Evolutionary conservation across 1,139 yeast species (phyloP), one percentile per base, ranked within the genome.

Genomic region (Wickerhamiella infanticola): DNA sequence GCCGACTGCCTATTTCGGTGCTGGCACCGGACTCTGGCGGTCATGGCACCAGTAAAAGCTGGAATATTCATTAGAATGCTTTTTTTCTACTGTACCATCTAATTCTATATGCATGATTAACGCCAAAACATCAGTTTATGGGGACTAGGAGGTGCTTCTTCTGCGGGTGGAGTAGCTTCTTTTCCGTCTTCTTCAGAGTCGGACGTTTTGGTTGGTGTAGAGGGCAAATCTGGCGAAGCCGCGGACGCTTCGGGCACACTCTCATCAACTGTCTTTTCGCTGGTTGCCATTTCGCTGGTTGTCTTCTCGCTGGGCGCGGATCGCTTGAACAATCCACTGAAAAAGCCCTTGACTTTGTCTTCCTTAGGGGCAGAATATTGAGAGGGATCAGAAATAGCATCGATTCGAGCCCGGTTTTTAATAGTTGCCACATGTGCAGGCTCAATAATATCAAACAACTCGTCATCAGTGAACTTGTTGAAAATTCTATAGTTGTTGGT

Each of bases 401-500:
- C 49, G 3, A 46, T 37, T n/a, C 49, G 43, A 24, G 24, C 31
- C 13, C 46, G 44, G 27, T 35, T 40, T n/a, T 25, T 33, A 36
- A 33, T 35, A 31, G 33, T 35, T 24, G 37, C 43, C 5, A 18
- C 50, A 25, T 55, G 58, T 6, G 45, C 44, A 3, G 96, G 95
- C 50, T 79, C 84, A 47, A 85, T 78, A 51, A 90, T 77, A 57
- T 86, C 94, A 65, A 88, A 88, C 35, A 90, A 69, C 56, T 88
- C 88, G 58, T 84, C 94, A 59, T 88, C 97, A 1, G 96, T 84
- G 52, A 69, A 70, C 27, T 65, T 56, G 56, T 81, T 72, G 74
- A 94, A 90, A 5, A 85, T 72, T 42, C 71, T 64, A 63, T 68
- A 88, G 58, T 83, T 85, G 48, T 73, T 70, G 0, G 95, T 78